These are phyloP conservation scores for Didymella sp. DNA, from an alignment of 2,329 filamentous ascomycete genomes.

Conservation along the genomic window DNA sequence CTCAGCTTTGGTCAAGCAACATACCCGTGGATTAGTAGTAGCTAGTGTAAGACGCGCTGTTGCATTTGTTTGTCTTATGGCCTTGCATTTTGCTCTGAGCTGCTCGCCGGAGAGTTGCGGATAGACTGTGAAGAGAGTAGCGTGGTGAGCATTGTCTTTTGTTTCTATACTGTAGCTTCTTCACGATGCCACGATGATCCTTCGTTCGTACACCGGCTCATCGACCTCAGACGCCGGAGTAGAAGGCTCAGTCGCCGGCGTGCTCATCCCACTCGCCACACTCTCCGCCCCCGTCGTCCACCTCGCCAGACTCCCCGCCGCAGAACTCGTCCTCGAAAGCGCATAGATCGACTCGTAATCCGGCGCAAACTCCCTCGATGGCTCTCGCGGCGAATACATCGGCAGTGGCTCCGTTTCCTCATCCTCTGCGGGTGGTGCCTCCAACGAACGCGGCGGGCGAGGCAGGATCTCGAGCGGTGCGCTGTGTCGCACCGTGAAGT, in stretches of 20 bases:
- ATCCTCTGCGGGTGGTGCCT: slow-evolving; percentile 23
- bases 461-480: slow-evolving; percentile 43
- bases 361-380: slow-evolving; percentile 39
- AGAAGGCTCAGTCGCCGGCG: slow-evolving; percentile 15
- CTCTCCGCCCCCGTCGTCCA: slow-evolving; percentile 24
- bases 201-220: slow-evolving; percentile 4
- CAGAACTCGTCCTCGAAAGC: slow-evolving; percentile 28
- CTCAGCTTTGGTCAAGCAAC: no score
- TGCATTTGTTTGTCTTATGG: no score
- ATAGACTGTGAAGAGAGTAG: not conserved
- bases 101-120: no score
- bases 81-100: no score
- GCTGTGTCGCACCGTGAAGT: slow-evolving; percentile 36
- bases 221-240: slow-evolving; percentile 23
- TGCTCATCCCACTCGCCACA: slow-evolving; percentile 14
- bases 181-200: not conserved
- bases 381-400: slow-evolving; percentile 38
- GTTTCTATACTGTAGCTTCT: not conserved
- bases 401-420: slow-evolving; percentile 41
- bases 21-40: no score
- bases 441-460: slow-evolving; percentile 24
- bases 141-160: not conserved
- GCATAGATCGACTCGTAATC: slow-evolving; percentile 41
- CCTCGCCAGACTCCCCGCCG: slow-evolving; percentile 17
- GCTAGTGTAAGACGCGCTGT: no score